These are phyloP conservation scores for Rhizopus delemar DNA, from an alignment of 371 early-diverging fungal species.

Conservation along the genomic window DNA sequence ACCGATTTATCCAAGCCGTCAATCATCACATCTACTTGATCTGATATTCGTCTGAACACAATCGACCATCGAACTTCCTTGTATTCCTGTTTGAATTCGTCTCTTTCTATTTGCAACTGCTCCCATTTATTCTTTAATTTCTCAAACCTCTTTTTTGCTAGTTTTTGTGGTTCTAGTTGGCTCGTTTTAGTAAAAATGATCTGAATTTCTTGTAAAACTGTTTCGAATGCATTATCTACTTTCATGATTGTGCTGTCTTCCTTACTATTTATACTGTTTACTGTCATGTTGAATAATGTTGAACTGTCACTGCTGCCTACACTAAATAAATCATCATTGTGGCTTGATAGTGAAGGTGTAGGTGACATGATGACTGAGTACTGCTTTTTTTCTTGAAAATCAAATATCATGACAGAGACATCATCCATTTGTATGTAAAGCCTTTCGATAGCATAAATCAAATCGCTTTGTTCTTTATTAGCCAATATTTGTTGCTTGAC, in stretches of 20 bases:
- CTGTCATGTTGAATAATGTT: not conserved
- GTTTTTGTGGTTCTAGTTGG: slow-evolving; percentile 28
- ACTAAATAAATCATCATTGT: not conserved
- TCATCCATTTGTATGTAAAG: slow-evolving; percentile 41
- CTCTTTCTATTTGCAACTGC: slow-evolving; percentile 39
- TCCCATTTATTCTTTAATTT: slow-evolving; percentile 53
- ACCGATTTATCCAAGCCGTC: slow-evolving; percentile 61
- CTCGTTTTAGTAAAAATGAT: slow-evolving; percentile 51
- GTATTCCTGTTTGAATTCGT: slow-evolving; percentile 59
- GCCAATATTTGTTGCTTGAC: slow-evolving; percentile 33
- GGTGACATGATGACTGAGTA: slow-evolving; percentile 19
- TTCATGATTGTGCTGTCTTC: slow-evolving; percentile 37
- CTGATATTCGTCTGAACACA: slow-evolving; percentile 62
- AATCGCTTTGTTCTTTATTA: slow-evolving; percentile 25
- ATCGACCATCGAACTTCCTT: slow-evolving; percentile 66
- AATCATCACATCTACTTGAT: slow-evolving; percentile 64
- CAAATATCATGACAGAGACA: slow-evolving; percentile 42
- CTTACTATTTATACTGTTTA: not conserved
- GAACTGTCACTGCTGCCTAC: slow-evolving; percentile 2
- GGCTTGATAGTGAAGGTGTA: slow-evolving; percentile 23
- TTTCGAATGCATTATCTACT: slow-evolving; percentile 56
- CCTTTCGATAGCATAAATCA: slow-evolving; percentile 28
- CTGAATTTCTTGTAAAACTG: slow-evolving; percentile 53
- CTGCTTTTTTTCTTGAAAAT: slow-evolving; percentile 48
- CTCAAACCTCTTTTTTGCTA: slow-evolving; percentile 36